Conservation (phyloP, 306 rosid genomes). For the Carpinus viminea region DNA sequence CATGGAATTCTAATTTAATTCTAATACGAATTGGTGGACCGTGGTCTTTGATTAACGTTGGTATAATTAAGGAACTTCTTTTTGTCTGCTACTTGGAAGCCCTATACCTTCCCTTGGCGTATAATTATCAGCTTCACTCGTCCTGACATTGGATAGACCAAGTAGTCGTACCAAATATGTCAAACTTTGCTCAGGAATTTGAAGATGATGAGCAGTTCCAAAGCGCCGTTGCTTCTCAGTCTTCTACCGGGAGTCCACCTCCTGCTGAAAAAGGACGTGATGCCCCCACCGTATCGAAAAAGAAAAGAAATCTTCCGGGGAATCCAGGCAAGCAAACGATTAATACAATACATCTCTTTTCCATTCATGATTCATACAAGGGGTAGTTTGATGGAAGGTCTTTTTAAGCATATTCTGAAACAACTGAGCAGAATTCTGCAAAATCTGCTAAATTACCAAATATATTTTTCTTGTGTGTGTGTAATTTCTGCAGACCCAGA, state of each 20-base stretch:
- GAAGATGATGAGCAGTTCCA: background rate
- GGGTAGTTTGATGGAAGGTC: background rate
- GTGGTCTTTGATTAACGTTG: background rate
- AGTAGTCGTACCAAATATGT: background rate
- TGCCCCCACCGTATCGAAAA: background rate
- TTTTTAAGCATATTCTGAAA: background rate
- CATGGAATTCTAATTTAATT: background rate
- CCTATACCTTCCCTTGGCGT: background rate
- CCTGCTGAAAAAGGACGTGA: background rate
- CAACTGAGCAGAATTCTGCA: background rate
- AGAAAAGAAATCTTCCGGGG: conserved; percentile 5
- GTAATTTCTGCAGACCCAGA: conserved; percentile 75
- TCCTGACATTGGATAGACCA: background rate
- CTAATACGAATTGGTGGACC: background rate
- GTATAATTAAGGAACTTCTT: background rate
- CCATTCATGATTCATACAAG: background rate
- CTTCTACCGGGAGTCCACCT: background rate
- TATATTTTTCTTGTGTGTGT: background rate
- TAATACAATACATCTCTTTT: background rate
- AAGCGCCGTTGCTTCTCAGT: background rate
- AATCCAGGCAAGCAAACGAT: conserved; percentile 1
- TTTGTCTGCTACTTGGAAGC: background rate
- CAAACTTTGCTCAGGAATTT: background rate
- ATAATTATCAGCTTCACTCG: background rate
- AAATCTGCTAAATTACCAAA: background rate